Evolutionary conservation across 169 alveolate species (phyloP).

Genomic region (Plasmodium falciparum): DNA sequence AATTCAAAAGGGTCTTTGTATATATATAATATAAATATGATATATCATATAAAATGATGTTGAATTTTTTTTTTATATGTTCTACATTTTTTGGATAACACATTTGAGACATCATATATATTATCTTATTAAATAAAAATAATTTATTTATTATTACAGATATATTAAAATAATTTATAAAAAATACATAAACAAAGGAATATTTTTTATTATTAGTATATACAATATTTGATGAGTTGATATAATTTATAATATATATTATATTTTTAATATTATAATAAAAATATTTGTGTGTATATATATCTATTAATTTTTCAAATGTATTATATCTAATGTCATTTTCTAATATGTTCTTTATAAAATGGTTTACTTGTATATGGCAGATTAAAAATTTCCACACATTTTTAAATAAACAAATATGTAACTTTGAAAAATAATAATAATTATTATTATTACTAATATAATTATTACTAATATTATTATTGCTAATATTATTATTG

Average conservation of each 20-base stretch:
- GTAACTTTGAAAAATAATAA: no score
- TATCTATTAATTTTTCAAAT: constrained; percentile 4
- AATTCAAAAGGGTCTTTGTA: no score
- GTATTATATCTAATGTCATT: constrained; percentile 20
- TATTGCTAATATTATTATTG: not conserved
- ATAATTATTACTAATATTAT: not conserved
- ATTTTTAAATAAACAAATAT: constrained; percentile 3
- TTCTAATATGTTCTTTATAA: constrained; percentile 12
- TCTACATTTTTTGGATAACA: no score
- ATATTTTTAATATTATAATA: constrained; percentile 13
- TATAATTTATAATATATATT: not conserved
- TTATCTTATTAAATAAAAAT: constrained; percentile 3
- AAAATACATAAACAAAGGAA: constrained; percentile 8
- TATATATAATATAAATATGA: no score
- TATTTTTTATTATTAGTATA: not conserved
- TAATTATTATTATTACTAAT: not conserved
- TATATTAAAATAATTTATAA: constrained; percentile 11
- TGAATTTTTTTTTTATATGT: no score
- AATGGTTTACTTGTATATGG: constrained; percentile 13
- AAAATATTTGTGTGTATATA: constrained; percentile 6
- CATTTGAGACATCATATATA: constrained; percentile 4
- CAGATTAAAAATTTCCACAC: constrained; percentile 13
- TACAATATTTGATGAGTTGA: not conserved
- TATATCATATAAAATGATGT: no score
- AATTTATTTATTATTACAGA: not conserved